phyloP scores from a whole-genome alignment of 805 yeast species.

The Zygotorulaspora danielsina region DNA sequence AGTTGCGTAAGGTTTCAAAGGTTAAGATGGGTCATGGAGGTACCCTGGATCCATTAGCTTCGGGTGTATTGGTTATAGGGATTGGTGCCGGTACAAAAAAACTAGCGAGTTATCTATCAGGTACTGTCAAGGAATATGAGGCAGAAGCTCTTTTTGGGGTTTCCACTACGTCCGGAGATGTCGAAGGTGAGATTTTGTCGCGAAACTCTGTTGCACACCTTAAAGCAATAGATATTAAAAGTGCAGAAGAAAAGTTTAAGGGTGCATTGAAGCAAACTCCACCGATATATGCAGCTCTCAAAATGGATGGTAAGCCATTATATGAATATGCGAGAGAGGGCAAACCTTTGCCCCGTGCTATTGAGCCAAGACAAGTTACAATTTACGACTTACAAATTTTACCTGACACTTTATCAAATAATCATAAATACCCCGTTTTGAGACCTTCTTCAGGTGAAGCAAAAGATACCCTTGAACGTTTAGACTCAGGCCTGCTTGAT shows the following conservation, averaged over 20 bases:
- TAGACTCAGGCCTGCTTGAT: constrained; percentile 55
- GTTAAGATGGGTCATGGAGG: constrained; percentile 98
- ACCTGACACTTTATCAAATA: constrained; percentile 46
- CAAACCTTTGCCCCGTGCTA: constrained; percentile 75
- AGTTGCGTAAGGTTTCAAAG: constrained; percentile 47
- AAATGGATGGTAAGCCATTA: constrained; percentile 89
- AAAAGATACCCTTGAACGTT: constrained; percentile 24
- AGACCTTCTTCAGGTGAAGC: constrained; percentile 35
- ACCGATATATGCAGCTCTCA: constrained; percentile 90
- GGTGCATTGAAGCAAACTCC: constrained; percentile 88
- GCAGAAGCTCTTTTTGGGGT: constrained; percentile 84
- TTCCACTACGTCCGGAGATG: constrained; percentile 90
- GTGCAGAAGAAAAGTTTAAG: constrained; percentile 57
- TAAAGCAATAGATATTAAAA: constrained; percentile 46
- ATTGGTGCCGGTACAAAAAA: constrained; percentile 89
- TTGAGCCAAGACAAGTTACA: constrained; percentile 68
- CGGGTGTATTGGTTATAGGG: constrained; percentile 91
- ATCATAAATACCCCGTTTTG: constrained; percentile 51
- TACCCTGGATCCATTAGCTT: constrained; percentile 90
- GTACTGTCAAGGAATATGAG: constrained; percentile 74
- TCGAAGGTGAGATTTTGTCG: constrained; percentile 76
- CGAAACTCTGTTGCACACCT: constrained; percentile 55
- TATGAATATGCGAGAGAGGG: constrained; percentile 93
- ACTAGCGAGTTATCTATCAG: constrained; percentile 64
- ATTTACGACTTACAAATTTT: constrained; percentile 51